Conservation (phyloP, 345 rosid genomes). For the Nephelium lappaceum region DNA sequence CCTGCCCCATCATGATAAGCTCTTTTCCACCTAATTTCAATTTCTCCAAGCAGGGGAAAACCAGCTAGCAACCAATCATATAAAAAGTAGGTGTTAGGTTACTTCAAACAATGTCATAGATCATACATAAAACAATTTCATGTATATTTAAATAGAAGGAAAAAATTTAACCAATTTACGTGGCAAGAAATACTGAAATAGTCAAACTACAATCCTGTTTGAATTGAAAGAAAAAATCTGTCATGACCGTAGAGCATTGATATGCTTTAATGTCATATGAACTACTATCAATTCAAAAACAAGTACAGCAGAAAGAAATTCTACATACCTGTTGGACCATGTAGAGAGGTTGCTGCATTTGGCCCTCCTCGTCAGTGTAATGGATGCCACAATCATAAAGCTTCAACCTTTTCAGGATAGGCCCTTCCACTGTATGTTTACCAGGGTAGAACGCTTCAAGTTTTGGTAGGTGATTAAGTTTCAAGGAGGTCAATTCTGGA, state of each 20-base stretch:
- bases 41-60: not conserved
- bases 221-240: too few species aligned
- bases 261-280: not conserved
- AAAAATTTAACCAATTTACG: not conserved
- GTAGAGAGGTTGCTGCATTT: not conserved
- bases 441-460: constrained; percentile 29
- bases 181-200: not conserved
- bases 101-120: not conserved
- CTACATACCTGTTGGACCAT: constrained; percentile 5
- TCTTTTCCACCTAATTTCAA: not conserved
- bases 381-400: not conserved
- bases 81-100: not conserved
- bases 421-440: constrained; percentile 23
- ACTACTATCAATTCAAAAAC: not conserved
- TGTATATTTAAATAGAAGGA: not conserved
- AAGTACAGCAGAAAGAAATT: too few species aligned
- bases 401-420: not conserved
- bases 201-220: too few species aligned
- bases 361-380: not conserved
- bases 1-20: not conserved
- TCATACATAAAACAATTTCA: not conserved
- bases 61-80: constrained; percentile 12
- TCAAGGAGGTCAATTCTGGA: constrained; percentile 10
- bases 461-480: not conserved
- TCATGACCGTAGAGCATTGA: not conserved